phyloP scores from a whole-genome alignment of 352 stramenopile genomes.

The Globisporangium yorkense region DNA sequence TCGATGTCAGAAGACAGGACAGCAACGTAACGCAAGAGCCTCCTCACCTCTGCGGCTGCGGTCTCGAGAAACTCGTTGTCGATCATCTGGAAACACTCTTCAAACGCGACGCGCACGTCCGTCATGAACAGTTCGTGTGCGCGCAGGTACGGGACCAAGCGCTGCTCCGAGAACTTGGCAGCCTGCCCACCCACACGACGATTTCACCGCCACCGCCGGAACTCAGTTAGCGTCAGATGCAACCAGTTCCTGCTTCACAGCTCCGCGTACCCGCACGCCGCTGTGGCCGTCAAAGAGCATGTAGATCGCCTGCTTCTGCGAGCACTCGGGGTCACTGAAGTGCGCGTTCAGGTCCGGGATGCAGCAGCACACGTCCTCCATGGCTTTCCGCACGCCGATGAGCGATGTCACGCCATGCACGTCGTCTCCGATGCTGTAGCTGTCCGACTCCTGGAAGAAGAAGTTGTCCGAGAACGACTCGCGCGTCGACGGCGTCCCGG shows the following conservation, averaged over 20 bases:
- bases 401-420: slow-evolving; percentile 75
- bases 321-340: slow-evolving; percentile 28
- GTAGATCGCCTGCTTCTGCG: slow-evolving; percentile 64
- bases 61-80: slow-evolving; percentile 73
- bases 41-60: slow-evolving; percentile 44
- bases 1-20: background rate
- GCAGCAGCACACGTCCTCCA: slow-evolving; percentile 83
- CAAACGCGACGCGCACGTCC: slow-evolving; percentile 58
- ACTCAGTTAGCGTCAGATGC: background rate
- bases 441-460: slow-evolving; percentile 55
- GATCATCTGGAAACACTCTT: slow-evolving; percentile 69
- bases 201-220: background rate
- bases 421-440: slow-evolving; percentile 63
- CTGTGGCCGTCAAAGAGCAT: slow-evolving; percentile 83
- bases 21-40: background rate
- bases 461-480: slow-evolving; percentile 58
- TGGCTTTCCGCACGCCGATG: slow-evolving; percentile 61
- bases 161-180: slow-evolving; percentile 70
- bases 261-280: slow-evolving; percentile 51
- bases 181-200: slow-evolving; percentile 27
- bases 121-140: slow-evolving; percentile 58
- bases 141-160: slow-evolving; percentile 60
- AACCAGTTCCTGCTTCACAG: background rate
- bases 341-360: slow-evolving; percentile 65
- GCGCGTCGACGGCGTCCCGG: slow-evolving; percentile 20